A percentile compares a stretch with the other conserved stretches of the same genome.
Conservation (phyloP, 2,329 filamentous ascomycete genomes). For the Tolypocladium inflatum region DNA sequence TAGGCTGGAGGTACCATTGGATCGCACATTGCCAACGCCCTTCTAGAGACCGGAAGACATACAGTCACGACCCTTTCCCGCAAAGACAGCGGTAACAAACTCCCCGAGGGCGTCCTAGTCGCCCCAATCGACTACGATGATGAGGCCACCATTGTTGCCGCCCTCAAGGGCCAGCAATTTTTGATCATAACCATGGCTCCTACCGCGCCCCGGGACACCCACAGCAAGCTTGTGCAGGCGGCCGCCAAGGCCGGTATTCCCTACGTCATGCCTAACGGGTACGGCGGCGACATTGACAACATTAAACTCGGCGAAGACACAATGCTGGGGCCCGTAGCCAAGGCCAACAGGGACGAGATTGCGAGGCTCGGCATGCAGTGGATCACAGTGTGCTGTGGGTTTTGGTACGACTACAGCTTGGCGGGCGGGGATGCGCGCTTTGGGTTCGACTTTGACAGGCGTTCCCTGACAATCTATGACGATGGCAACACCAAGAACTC, state of each 20-base stretch:
- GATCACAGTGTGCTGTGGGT: slow-evolving; percentile 41
- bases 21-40: slow-evolving; percentile 21
- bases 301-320: slow-evolving; percentile 22
- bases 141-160: slow-evolving; percentile 31
- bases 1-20: slow-evolving; percentile 34
- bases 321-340: slow-evolving; percentile 10
- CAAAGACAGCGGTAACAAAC: slow-evolving; percentile 23
- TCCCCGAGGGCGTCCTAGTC: slow-evolving; percentile 34
- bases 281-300: slow-evolving; percentile 39
- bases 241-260: slow-evolving; percentile 44
- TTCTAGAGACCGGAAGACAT: slow-evolving; percentile 39
- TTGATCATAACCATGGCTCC: slow-evolving; percentile 44
- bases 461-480: slow-evolving; percentile 37
- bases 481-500: slow-evolving; percentile 36
- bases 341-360: slow-evolving; percentile 23
- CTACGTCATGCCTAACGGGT: slow-evolving; percentile 39
- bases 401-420: slow-evolving; percentile 45
- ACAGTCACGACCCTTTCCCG: slow-evolving; percentile 42
- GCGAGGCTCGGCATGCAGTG: slow-evolving; percentile 30
- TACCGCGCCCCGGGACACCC: slow-evolving; percentile 31
- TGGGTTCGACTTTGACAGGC: slow-evolving; percentile 38
- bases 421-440: slow-evolving; percentile 25
- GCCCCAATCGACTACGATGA: slow-evolving; percentile 35
- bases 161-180: slow-evolving; percentile 43
- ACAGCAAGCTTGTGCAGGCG: slow-evolving; percentile 41